Conservation (phyloP, 805 yeast species). For the Jamesozyma piceae region DNA sequence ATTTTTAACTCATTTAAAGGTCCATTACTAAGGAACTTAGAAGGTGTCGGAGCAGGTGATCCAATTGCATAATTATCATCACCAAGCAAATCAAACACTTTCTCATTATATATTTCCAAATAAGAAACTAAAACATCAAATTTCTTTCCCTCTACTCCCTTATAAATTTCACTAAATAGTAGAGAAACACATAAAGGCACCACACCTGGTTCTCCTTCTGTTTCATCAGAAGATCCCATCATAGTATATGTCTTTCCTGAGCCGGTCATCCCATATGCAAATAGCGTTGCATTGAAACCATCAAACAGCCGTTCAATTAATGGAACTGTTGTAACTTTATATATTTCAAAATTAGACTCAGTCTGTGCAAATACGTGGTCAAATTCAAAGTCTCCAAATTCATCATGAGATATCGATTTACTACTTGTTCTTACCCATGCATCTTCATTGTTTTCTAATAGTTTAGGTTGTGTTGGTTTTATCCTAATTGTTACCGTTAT, state of each 20-base stretch:
- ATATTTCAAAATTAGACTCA: conserved; percentile 47
- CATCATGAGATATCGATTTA: conserved; percentile 40
- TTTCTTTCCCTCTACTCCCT: conserved; percentile 20
- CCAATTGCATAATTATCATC: conserved; percentile 12
- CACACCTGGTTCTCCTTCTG: conserved; percentile 44
- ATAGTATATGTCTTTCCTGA: conserved; percentile 84
- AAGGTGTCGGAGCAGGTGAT: conserved; percentile 8
- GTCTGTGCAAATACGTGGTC: conserved; percentile 59
- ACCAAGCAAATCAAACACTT: conserved; percentile 59
- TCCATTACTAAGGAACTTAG: conserved; percentile 5
- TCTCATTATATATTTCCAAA: conserved; percentile 81
- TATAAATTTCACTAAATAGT: conserved; percentile 38
- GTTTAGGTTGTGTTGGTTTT: conserved; percentile 51
- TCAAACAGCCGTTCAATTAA: conserved; percentile 48
- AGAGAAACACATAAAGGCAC: conserved; percentile 54
- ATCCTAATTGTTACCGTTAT: conserved; percentile 74
- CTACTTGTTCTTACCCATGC: conserved; percentile 4
- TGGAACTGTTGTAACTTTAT: conserved; percentile 43
- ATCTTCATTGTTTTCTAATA: not conserved
- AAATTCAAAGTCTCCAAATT: conserved; percentile 58
- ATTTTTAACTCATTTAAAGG: conserved; percentile 49
- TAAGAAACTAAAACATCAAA: conserved; percentile 56
- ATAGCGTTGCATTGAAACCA: conserved; percentile 81
- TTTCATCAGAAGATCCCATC: conserved; percentile 45
- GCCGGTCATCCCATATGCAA: conserved; percentile 94